phyloP scores from a whole-genome alignment of 208 protist genomes.

The Crithidia bombi region DNA sequence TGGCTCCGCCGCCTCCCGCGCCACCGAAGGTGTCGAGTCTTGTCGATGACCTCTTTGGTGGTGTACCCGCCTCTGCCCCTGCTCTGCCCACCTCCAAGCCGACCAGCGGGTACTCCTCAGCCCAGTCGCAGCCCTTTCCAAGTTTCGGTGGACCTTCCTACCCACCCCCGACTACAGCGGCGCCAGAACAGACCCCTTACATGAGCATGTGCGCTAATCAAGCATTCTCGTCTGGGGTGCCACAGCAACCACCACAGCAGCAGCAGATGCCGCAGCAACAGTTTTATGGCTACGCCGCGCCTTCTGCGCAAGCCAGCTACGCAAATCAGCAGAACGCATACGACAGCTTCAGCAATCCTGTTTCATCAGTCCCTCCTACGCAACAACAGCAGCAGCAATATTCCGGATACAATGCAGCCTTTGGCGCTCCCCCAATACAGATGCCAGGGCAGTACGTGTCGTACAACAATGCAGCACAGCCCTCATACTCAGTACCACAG shows the following conservation, averaged over 20 bases:
- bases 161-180: not conserved
- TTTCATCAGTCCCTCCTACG: not conserved
- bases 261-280: conserved; percentile 11
- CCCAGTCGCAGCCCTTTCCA: conserved; percentile 8
- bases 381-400: conserved; percentile 20
- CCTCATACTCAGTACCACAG: not conserved
- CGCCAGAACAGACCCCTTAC: not conserved
- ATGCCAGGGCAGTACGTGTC: not conserved
- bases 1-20: conserved; percentile 1
- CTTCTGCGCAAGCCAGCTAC: not conserved
- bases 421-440: conserved; percentile 1
- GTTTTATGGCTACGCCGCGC: conserved; percentile 12
- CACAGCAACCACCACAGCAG: not conserved
- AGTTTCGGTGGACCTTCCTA: conserved; percentile 1
- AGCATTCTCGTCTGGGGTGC: conserved; percentile 1
- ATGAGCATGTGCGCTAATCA: conserved; percentile 2
- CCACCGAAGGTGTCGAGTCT: conserved; percentile 19
- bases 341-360: not conserved
- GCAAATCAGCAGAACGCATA: not conserved
- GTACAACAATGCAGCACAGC: not conserved
- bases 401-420: not conserved
- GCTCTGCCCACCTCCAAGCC: not conserved
- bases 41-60: conserved; percentile 38
- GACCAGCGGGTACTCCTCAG: conserved; percentile 6
- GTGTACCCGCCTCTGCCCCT: conserved; percentile 2